Percentiles rank a stretch among this genome's conserved stretches.
These are phyloP conservation scores for Cladophialophora immunda DNA, from an alignment of 2,329 filamentous ascomycete species.

Conservation along the genomic window DNA sequence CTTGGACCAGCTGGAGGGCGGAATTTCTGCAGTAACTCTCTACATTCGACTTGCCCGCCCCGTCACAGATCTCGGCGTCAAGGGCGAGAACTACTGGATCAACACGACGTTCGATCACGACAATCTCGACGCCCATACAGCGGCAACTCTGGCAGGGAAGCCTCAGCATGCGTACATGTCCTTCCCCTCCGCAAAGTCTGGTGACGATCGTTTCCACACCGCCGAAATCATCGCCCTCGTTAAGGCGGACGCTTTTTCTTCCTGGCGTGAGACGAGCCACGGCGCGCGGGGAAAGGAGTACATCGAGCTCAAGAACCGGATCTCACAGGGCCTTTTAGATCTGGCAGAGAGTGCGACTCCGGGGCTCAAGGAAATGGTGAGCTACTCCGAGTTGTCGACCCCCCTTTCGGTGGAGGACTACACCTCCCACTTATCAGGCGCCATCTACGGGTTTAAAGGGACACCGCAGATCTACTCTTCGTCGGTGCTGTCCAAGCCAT, in stretches of 20 bases:
- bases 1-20: neutral
- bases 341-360: neutral
- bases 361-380: neutral
- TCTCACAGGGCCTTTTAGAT: neutral
- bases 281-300: neutral
- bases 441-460: conserved; percentile 2
- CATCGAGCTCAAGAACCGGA: neutral
- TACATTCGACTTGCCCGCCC: neutral
- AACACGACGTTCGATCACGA: neutral
- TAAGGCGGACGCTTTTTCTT: neutral
- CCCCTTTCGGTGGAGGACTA: neutral
- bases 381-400: neutral
- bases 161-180: neutral
- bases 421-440: neutral
- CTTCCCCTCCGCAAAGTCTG: neutral
- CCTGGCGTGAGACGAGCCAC: conserved; percentile 1
- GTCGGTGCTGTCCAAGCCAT: neutral
- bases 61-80: neutral
- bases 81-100: neutral
- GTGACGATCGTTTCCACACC: neutral
- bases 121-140: neutral
- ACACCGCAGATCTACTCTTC: neutral
- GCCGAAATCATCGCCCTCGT: neutral
- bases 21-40: neutral
- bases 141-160: neutral